Percentiles rank a stretch among this genome's conserved stretches.
Evolutionary conservation across 805 yeast species (phyloP).

Genomic region (Wickerhamomyces hampshirensis): DNA sequence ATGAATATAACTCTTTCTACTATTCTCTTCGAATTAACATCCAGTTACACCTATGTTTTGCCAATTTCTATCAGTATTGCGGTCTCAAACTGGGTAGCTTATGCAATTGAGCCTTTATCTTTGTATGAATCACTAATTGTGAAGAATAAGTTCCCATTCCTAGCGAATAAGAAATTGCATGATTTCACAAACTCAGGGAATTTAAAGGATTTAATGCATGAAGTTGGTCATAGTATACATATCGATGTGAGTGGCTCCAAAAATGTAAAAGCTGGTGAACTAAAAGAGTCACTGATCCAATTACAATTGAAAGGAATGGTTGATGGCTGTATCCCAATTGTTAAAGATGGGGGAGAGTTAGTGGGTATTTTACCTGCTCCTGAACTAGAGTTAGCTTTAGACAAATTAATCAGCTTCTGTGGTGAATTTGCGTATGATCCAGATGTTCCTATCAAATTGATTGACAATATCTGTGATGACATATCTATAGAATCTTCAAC

Average conservation of each 20-base stretch:
- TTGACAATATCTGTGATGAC: slow-evolving; percentile 86
- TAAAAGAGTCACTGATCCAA: slow-evolving; percentile 31
- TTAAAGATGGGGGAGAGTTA: slow-evolving; percentile 25
- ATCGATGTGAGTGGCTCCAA: slow-evolving; percentile 6
- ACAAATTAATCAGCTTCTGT: slow-evolving; percentile 28
- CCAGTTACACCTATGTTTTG: slow-evolving; percentile 50
- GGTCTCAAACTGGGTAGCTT: slow-evolving; percentile 54
- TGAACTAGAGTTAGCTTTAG: slow-evolving; percentile 48
- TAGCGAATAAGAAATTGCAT: slow-evolving; percentile 37
- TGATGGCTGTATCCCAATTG: slow-evolving; percentile 50
- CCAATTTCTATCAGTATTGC: slow-evolving; percentile 54
- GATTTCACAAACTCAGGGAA: slow-evolving; percentile 28
- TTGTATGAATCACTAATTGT: slow-evolving; percentile 44
- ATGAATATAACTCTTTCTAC: slow-evolving; percentile 51
- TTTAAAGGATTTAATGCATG: slow-evolving; percentile 36
- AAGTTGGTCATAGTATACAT: slow-evolving; percentile 12
- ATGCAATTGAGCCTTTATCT: slow-evolving; percentile 44
- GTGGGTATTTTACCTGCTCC: slow-evolving; percentile 47
- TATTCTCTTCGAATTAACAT: slow-evolving; percentile 49
- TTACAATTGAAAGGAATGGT: slow-evolving; percentile 39
- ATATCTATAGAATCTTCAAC: slow-evolving; percentile 59
- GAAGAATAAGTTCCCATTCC: slow-evolving; percentile 48
- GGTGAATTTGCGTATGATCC: slow-evolving; percentile 86
- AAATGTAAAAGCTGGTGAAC: slow-evolving; percentile 18
- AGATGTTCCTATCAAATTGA: slow-evolving; percentile 74